Base-by-base conservation (phyloP, 352 stramenopile genomes). In the Pythium volutum region DNA sequence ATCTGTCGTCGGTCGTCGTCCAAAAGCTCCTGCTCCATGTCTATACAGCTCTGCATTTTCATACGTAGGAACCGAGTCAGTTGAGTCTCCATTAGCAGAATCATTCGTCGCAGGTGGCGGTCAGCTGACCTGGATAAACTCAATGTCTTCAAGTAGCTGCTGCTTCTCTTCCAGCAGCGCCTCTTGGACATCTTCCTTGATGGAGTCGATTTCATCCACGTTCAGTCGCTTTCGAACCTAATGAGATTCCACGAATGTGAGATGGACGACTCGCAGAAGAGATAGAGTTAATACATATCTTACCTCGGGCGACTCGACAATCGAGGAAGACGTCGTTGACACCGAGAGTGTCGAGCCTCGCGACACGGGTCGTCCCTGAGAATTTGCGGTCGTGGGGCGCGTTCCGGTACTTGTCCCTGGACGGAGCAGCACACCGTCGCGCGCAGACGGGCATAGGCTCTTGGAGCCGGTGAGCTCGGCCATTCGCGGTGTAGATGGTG, bases 21-120 rank as follows among this genome's bases (percentile, higher is more conserved):
- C 23, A 93, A 81, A 16, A 93, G 66, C 59, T 91, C 84, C 47
- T 93, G 79, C 51, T 93, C 84, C 84, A 93, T 93, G 66, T 93
- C 84, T 20, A 93, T 71, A 49, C 84, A 93, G 25, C 80, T 68
- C 83, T 93, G 45, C 15, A 31, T 12, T 7, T 45, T 11, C 39
- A 45, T 45, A n/a, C n/a, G n/a, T n/a, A n/a, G 22, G 4, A 8
- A 48, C n/a, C 12, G 4, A 18, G 38, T 48, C 2, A 25, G 42
- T 48, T 18, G 18, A 20, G 25, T 43, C 36, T 18, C 7, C 36
- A 34, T 14, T 55, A 10, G 39, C 25, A 20, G 47, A 23, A 10
- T n/a, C n/a, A n/a, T n/a, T n/a, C n/a, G n/a, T n/a, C n/a, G n/a
- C n/a, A 36, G 20, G 12, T 42, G 41, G 8, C 11, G 10, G 8